Base-by-base conservation (phyloP, 768 basidiomycete genomes). In the Pisolithus tinctorius region DNA sequence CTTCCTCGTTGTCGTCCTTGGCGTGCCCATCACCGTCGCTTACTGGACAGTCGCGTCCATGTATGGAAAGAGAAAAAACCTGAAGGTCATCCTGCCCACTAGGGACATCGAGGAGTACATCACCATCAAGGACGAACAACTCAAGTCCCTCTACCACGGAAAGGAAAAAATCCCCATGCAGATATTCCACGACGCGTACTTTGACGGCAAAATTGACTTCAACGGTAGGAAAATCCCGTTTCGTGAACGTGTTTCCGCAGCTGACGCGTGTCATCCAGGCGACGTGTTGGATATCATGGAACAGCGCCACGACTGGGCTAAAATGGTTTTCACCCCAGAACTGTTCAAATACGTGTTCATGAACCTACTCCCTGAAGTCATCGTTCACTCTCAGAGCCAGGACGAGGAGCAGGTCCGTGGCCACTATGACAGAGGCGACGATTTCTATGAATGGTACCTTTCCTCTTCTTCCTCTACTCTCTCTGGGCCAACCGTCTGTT, bases 131-230 rank as follows among this genome's bases (percentile, higher is more conserved):
- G 92, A 95, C 72, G 69, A 73, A 0, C 86, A 84, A 53, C 78
- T 98, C 65, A 88, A 83, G 74, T 75, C 77, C 29, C 74, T 82
- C 53, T 98, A 94, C 73, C 70, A 80, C 30, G 86, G 84, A 57
- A 88, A 84, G 70, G 80, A 83, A 60, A 98, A 96, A 71, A 97
- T 99, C 52, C 93, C 93, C 47, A 94, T 96, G 86, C 95, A 99
- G 71, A 72, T 88, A 58, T 95, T 96, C 77, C 86, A 98, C 65
- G 96, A 99, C 74, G 90, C 92, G 56, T 98, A 87, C 73, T 97
- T 99, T 66, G 93, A 94, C 46, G 86, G 86, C 45, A 97, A 97
- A 72, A 82, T 94, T 54, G 94, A 97, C 50, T 88, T 99, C 68
- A 99, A 97, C 47, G 93, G 95, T 88, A 41, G 38, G 77, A 68